Conservation (phyloP, 352 stramenopile genomes). For the Thraustochytrium sp. region DNA sequence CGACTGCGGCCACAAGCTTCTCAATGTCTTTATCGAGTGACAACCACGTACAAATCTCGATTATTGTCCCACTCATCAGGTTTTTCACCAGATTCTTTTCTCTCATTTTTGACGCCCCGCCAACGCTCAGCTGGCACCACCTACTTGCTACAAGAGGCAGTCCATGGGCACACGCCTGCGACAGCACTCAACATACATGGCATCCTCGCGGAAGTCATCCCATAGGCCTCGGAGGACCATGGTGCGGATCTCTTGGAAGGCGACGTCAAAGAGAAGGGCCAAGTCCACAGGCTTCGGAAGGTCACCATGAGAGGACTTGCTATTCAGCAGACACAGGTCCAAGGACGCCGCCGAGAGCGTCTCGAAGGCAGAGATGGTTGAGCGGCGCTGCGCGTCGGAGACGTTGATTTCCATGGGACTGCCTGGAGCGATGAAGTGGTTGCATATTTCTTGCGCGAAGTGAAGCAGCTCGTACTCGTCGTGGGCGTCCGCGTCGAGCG, state of each 20-base stretch:
- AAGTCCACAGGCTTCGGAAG: neutral
- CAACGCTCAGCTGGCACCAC: too few species aligned
- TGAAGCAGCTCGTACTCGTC: constrained; percentile 24
- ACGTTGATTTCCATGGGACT: constrained; percentile 35
- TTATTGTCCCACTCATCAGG: neutral
- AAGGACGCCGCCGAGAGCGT: neutral
- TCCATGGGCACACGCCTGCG: neutral
- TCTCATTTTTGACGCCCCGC: too few species aligned
- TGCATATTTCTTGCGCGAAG: constrained; percentile 27
- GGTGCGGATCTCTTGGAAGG: neutral
- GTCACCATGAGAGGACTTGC: neutral
- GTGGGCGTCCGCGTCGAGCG: neutral
- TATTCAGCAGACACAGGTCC: too few species aligned
- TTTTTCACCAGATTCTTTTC: neutral
- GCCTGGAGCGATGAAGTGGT: neutral
- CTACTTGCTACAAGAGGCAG: neutral
- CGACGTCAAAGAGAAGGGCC: constrained; percentile 13
- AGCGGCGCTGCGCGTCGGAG: constrained; percentile 2
- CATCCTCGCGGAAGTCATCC: constrained; percentile 9
- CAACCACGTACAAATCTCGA: neutral
- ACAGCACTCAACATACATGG: neutral
- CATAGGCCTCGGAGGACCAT: constrained; percentile 6
- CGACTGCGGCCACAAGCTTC: neutral
- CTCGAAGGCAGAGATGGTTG: neutral
- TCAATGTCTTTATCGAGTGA: neutral